Conservation (phyloP, 352 stramenopile genomes). For the Phytophthora pinifolia region DNA sequence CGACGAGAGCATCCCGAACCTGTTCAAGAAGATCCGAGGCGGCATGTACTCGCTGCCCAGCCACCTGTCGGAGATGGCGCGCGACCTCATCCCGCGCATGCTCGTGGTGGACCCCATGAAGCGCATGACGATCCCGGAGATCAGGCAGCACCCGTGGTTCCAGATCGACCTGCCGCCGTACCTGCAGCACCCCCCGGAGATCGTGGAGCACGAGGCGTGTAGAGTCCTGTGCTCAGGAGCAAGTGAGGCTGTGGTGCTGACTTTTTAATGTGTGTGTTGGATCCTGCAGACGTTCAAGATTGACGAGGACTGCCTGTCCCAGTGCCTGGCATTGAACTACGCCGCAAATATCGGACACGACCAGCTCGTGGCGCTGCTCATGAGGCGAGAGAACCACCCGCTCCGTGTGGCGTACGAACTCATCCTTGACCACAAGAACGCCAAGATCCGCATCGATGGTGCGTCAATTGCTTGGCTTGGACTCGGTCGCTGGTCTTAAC, state of each 20-base stretch:
- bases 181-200: constrained; percentile 94
- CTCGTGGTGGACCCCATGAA: constrained; percentile 99
- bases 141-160: constrained; percentile 98
- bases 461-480: constrained; percentile 1
- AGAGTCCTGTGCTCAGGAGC: too few relatives aligned
- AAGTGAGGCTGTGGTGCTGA: too few relatives aligned
- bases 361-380: constrained; percentile 55
- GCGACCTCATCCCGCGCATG: constrained; percentile 98
- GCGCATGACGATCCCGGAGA: constrained; percentile 98
- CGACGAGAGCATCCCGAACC: constrained; percentile 98
- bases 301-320: constrained; percentile 67
- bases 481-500: constrained; percentile 2
- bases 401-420: constrained; percentile 97
- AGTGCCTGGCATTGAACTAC: constrained; percentile 64
- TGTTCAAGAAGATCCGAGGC: constrained; percentile 99
- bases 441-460: constrained; percentile 92
- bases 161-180: constrained; percentile 98
- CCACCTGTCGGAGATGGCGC: constrained; percentile 95
- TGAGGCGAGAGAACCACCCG: constrained; percentile 61
- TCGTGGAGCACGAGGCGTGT: constrained; percentile 97
- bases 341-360: constrained; percentile 50
- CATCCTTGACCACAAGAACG: constrained; percentile 98
- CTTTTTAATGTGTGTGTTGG: neutral
- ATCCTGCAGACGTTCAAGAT: constrained; percentile 69
- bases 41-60: constrained; percentile 98